phyloP scores from a whole-genome alignment of 495 filamentous ascomycete genomes.

The Penicillium cataractarum region DNA sequence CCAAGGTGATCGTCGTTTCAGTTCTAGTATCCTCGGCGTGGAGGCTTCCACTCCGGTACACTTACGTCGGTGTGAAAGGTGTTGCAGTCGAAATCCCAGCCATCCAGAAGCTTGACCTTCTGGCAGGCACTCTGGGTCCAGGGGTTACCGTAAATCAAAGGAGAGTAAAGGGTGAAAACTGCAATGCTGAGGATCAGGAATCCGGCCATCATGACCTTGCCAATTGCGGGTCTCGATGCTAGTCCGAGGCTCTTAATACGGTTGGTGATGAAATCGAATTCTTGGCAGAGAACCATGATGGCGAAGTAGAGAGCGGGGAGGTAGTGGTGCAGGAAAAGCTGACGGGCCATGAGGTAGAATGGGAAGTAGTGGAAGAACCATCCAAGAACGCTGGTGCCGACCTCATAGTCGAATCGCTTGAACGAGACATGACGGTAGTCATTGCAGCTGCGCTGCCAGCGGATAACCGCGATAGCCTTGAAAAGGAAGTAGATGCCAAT shows the following conservation, averaged over 20 bases:
- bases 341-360: slow-evolving; percentile 96
- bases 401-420: slow-evolving; percentile 96
- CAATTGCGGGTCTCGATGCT: slow-evolving; percentile 70
- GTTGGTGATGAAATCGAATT: slow-evolving; percentile 78
- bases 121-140: slow-evolving; percentile 90
- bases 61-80: slow-evolving; percentile 87
- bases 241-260: slow-evolving; percentile 70
- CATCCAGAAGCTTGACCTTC: slow-evolving; percentile 80
- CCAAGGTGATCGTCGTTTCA: slow-evolving; percentile 25
- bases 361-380: slow-evolving; percentile 98
- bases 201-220: slow-evolving; percentile 65
- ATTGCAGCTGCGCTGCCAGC: slow-evolving; percentile 89
- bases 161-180: slow-evolving; percentile 83
- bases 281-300: slow-evolving; percentile 83
- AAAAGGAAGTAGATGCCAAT: slow-evolving; percentile 77
- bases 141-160: slow-evolving; percentile 87
- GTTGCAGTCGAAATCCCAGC: slow-evolving; percentile 98
- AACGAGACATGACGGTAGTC: slow-evolving; percentile 82
- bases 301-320: slow-evolving; percentile 95
- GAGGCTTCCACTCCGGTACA: slow-evolving; percentile 44
- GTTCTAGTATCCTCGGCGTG: slow-evolving; percentile 36
- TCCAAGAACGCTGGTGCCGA: slow-evolving; percentile 85
- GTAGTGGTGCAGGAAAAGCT: slow-evolving; percentile 97
- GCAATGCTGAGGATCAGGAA: slow-evolving; percentile 74
- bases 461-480: slow-evolving; percentile 84